These are phyloP conservation scores for Gonapodya sp. DNA, from an alignment of 192 early-diverging fungal species.

Conservation along the genomic window DNA sequence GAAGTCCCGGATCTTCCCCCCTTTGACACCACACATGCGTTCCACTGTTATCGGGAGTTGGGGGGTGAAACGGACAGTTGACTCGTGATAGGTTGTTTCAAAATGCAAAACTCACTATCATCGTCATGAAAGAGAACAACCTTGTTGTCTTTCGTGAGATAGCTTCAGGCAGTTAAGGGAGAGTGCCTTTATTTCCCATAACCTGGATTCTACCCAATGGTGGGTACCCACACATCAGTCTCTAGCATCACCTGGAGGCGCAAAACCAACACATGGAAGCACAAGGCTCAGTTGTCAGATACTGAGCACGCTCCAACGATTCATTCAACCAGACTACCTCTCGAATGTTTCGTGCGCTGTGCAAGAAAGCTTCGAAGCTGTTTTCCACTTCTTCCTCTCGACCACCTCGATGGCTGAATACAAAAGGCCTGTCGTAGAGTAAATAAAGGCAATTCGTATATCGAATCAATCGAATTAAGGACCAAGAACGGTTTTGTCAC, in stretches of 20 bases:
- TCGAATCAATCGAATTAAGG: too few species aligned
- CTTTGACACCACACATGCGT: neutral
- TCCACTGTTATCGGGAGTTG: neutral
- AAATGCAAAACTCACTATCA: slow-evolving; percentile 1
- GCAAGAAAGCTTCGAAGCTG: neutral
- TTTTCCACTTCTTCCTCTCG: neutral
- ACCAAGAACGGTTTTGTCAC: too few species aligned
- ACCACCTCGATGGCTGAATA: neutral
- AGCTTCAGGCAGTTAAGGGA: neutral
- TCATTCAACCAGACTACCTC: neutral
- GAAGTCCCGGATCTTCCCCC: neutral
- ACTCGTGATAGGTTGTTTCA: neutral
- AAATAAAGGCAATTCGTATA: too few species aligned
- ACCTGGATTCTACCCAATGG: neutral
- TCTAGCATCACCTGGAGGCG: neutral
- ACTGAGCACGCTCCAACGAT: too few species aligned
- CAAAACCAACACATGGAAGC: neutral
- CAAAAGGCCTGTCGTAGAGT: neutral
- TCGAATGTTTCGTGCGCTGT: neutral
- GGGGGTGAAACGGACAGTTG: neutral
- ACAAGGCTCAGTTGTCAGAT: too few species aligned
- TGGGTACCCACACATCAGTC: neutral
- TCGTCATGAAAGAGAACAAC: neutral
- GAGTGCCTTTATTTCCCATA: neutral
- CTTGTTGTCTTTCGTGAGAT: neutral